Evolutionary conservation across 257 asterid species (phyloP).

Genomic region (Echites panduratus): DNA sequence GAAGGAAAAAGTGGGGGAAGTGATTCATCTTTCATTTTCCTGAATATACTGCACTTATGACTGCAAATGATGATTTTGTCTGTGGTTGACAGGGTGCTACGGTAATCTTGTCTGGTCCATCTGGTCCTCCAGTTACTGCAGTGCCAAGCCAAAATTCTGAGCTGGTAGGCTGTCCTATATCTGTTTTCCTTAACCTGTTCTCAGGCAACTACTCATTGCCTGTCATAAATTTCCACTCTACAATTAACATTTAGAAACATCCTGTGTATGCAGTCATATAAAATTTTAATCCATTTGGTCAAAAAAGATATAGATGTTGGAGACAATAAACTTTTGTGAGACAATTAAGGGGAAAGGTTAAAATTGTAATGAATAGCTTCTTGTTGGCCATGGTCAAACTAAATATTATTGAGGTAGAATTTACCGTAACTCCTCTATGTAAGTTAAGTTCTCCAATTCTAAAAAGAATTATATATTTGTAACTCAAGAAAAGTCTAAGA

Average conservation of each 20-base stretch:
- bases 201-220: neutral
- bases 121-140: slow-evolving; percentile 85
- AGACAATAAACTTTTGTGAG: neutral
- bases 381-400: neutral
- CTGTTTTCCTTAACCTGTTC: neutral
- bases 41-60: neutral
- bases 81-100: slow-evolving; percentile 76
- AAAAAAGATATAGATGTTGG: neutral
- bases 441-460: neutral
- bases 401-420: neutral
- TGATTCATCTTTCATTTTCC: neutral
- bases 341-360: neutral
- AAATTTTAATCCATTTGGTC: neutral
- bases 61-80: slow-evolving; percentile 13
- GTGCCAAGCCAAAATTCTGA: slow-evolving; percentile 85
- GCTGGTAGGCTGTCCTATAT: slow-evolving; percentile 48
- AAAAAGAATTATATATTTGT: neutral
- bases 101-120: slow-evolving; percentile 82
- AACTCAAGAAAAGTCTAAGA: neutral
- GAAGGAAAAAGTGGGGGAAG: neutral
- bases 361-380: neutral
- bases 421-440: neutral
- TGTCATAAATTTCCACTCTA: neutral
- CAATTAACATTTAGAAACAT: too few relatives aligned
- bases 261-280: neutral